Evolutionary conservation across 345 rosid genomes (phyloP).

Genomic region (Salix caprea): DNA sequence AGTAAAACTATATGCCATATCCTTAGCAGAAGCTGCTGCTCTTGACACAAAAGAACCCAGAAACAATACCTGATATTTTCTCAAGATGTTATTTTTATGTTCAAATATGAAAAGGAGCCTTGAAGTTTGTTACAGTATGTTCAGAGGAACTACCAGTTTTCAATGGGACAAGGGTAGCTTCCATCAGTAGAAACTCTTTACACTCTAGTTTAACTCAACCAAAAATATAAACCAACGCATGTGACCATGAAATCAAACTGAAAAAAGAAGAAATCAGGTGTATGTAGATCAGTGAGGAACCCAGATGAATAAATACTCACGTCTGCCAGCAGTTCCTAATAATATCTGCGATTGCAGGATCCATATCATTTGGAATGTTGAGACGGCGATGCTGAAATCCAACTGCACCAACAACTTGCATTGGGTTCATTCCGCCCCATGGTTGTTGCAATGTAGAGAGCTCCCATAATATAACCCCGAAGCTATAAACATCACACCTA

Average conservation of each 20-base stretch:
- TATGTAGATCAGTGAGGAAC: not conserved
- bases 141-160: not conserved
- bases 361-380: constrained; percentile 65
- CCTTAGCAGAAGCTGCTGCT: not conserved
- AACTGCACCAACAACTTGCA: constrained; percentile 99
- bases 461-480: constrained; percentile 96
- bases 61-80: not conserved
- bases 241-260: not conserved
- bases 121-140: not conserved
- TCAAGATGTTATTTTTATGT: not conserved
- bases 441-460: constrained; percentile 76
- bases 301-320: constrained; percentile 40
- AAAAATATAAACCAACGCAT: not conserved
- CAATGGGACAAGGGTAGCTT: not conserved
- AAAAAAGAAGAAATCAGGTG: not conserved
- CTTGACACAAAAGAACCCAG: not conserved
- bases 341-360: constrained; percentile 68
- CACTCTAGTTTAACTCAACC: not conserved
- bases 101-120: not conserved
- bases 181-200: not conserved
- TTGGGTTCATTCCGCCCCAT: constrained; percentile 98
- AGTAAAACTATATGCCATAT: not conserved
- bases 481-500: constrained; percentile 96
- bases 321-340: constrained; percentile 85
- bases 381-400: constrained; percentile 95